Evolutionary conservation across 2,329 filamentous ascomycete species (phyloP), one percentile per base, ranked within the genome.

Genomic region (Clonostachys sp.): DNA sequence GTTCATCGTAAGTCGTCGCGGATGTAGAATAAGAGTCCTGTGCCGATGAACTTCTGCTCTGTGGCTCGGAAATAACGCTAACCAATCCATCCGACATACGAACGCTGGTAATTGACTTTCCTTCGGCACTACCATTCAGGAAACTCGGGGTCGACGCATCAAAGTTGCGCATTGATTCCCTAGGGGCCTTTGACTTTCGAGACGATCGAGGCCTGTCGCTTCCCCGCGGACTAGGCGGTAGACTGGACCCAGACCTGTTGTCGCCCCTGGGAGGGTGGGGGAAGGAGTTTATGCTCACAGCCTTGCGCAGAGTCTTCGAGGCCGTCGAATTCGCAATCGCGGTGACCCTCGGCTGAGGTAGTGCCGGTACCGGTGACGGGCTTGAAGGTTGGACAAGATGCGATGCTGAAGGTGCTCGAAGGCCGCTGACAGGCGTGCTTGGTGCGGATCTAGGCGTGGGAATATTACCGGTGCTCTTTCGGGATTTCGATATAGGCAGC

Each of bases 21-120:
- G 87, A 95, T 4, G 91, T 95, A 12, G 89, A 91, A 61, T 95
- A 95, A 1, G 91, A 96, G 50, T 89, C 91, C 63, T 96, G 88
- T 1, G 91, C 89, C 24, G 92, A 96, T 24, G 92, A 96, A 61
- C 87, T 95, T 53, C 91, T 81, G 64, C 92, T 97, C 55, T 92
- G 89, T 1, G 91, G 83, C 6, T 89, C 89, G 5, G 91, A 96
- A 5, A 86, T 83, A 16, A 91, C 74, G 62, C 86, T 91, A 49
- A 89, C 81, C 36, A 90, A 74, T 20, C 86, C 86, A 57, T 91
- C 88, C 1, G 86, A 88, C 58, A 84, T 84, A 56, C 86, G 78
- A 30, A 80, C 73, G 45, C 78, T 80, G 34, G 77, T 74, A 2
- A 91, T 82, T 3, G 87, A 84, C 59, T 88, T 90, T 44, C 83